Evolutionary conservation across 208 protist species (phyloP).

Genomic region (Wallacemonas sp.): DNA sequence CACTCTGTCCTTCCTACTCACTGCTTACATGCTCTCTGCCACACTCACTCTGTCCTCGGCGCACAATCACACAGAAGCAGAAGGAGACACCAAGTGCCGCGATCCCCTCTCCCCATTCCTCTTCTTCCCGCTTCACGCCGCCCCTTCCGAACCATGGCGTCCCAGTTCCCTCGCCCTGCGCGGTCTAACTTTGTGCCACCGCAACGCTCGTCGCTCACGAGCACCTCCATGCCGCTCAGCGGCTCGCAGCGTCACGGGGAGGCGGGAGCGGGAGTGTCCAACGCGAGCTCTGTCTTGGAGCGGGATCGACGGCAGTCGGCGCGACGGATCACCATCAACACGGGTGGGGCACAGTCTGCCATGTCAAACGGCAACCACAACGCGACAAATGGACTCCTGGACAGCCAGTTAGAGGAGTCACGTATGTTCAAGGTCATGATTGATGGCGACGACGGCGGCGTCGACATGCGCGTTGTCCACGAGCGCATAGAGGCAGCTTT

Average conservation of each 20-base stretch:
- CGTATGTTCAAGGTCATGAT: slow-evolving; percentile 88
- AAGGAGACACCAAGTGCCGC: too few relatives aligned
- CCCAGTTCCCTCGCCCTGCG: not conserved
- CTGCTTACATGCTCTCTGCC: not conserved
- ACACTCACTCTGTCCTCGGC: not conserved
- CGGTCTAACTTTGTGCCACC: slow-evolving; percentile 4
- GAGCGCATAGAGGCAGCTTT: slow-evolving; percentile 77
- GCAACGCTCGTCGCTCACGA: slow-evolving; percentile 1
- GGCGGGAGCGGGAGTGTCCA: not conserved
- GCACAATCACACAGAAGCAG: not conserved
- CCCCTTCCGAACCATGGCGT: too few relatives aligned
- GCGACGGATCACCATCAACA: slow-evolving; percentile 1
- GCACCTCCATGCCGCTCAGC: not conserved
- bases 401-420: slow-evolving; percentile 49
- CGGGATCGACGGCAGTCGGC: slow-evolving; percentile 2
- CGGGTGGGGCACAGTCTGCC: not conserved
- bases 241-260: slow-evolving; percentile 1
- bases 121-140: too few relatives aligned
- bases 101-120: too few relatives aligned
- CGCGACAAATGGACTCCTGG: not conserved
- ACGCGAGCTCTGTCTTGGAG: not conserved
- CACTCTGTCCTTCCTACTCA: not conserved
- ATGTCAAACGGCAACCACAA: not conserved
- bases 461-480: slow-evolving; percentile 84
- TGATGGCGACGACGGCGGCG: slow-evolving; percentile 88